Base-by-base conservation (phyloP, 75 land plant genomes). In the Isoetes taiwanensis region DNA sequence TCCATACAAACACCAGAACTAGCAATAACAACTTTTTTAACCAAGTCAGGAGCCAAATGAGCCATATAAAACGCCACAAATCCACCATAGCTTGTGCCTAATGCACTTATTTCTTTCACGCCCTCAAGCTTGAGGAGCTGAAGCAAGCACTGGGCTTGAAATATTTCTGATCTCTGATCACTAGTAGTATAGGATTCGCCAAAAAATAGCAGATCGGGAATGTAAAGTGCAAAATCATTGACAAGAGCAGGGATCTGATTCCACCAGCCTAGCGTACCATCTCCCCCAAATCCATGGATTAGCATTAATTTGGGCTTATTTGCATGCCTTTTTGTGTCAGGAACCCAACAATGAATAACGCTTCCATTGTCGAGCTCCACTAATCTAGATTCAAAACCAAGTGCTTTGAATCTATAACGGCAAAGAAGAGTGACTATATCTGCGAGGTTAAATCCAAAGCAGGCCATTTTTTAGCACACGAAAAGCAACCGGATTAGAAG, bases 51-150 rank as follows among this genome's bases (percentile, higher is more conserved):
- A 31, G 46, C 58, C 54, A 50, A 8, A 52, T 66, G 71, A 1
- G 73, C 73, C 32, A 71, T 48, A 23, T 71, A 12, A 48, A 54
- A 71, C 0, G 72, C 73, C 37, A 71, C 71, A n/a, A 71, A 66
- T 12, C 73, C 73, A 0, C 73, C 73, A 5, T 71, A 66, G 56
- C 73, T 71, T 12, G 67, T 65, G 2, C 67, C 67, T 2, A 65
- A 50, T 1, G 53, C 52, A 1, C 65, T 63, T 0, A 52, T 53
- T 35, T 63, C 30, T 20, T 9, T 10, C 28, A 63, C 65, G 17
- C n/a, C 34, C 38, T n/a, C n/a, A n/a, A n/a, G n/a, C n/a, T n/a
- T n/a, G n/a, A 46, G 16, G 50, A 46, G 50, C 50, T 46, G 16
- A 4, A 46, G 16, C 12, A 46, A 23, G 50, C 50, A 46, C 50